Percentiles rank a stretch among this genome's conserved stretches.
phyloP scores from a whole-genome alignment of 306 rosid species.

The Herpetospermum pedunculosum region DNA sequence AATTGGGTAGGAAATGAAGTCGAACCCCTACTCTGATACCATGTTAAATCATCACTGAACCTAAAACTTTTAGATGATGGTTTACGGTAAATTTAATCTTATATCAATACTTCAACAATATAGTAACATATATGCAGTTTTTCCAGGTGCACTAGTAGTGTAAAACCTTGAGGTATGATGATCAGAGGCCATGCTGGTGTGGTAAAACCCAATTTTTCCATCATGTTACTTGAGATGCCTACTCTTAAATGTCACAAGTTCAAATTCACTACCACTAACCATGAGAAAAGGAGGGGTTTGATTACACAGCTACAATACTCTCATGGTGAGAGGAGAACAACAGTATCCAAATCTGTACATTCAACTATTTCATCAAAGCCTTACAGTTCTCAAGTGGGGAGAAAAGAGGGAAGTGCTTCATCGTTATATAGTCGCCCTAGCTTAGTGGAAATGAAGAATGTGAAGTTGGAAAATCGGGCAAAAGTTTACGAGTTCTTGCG shows the following conservation, averaged over 20 bases:
- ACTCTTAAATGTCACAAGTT: constrained; percentile 31
- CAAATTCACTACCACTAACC: constrained; percentile 28
- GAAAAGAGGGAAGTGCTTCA: constrained; percentile 37
- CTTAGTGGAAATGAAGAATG: constrained; percentile 67
- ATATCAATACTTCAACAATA: too few relatives aligned
- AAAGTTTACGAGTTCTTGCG: constrained; percentile 64
- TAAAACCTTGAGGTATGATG: constrained; percentile 26
- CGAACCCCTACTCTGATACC: too few relatives aligned
- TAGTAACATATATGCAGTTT: not conserved
- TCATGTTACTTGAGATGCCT: constrained; percentile 45
- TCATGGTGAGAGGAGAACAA: constrained; percentile 31
- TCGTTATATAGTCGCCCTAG: constrained; percentile 68
- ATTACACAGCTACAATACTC: constrained; percentile 37
- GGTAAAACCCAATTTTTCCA: constrained; percentile 43
- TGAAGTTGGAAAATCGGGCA: constrained; percentile 39
- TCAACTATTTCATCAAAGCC: constrained; percentile 18
- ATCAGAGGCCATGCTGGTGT: constrained; percentile 35
- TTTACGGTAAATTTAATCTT: too few relatives aligned
- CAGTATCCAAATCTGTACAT: constrained; percentile 22
- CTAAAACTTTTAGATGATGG: too few relatives aligned
- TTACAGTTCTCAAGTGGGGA: constrained; percentile 19
- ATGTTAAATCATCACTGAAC: too few relatives aligned
- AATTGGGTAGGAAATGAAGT: too few relatives aligned
- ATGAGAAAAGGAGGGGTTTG: constrained; percentile 34
- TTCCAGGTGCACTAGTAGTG: constrained; percentile 32